Evolutionary conservation across 352 stramenopile species (phyloP), one percentile per base, ranked within the genome.

Genomic region (Phytopythium ostracodes): DNA sequence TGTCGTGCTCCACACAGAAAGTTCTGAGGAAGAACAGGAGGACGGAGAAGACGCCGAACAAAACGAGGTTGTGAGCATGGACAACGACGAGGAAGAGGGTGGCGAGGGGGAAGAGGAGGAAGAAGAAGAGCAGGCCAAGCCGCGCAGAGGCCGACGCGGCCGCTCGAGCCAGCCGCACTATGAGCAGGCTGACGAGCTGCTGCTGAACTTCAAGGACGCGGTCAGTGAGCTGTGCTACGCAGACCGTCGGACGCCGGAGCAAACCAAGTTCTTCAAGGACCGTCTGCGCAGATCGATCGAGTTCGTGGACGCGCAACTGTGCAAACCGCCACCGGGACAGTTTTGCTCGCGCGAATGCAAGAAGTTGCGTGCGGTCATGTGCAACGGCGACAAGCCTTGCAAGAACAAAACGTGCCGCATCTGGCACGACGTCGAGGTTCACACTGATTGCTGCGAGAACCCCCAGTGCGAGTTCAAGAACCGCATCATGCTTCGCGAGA

Each of bases 181-280:
- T 33, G 65, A 79, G 11, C 57, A 76, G 22, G 61, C 69, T 10
- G 81, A 88, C 61, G 73, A 85, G 38, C 59, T 68, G 25, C 60
- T 91, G 53, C 64, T 88, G 38, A 72, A 67, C 11, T 91, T 91
- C 46, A 78, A 88, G 60, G 79, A 91, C 60, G 67, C 76, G 10
- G 84, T 91, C 60, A 77, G 79, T 1, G 76, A 89, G 27, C 65
- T 89, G 67, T 88, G 82, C 65, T 91, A 86, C 51, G 64, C 70
- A 11, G 79, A 88, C 12, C 66, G 74, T 15, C 82, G 82, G 50
- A 78, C 76, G 2, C 64, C 65, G 3, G 66, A 63, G 29, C 72
- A 87, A 60, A 88, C 74, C 27, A 74, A 73, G 62, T 89, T 89
- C 60, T 88, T 91, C 52, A 91, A 91, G 62, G 75, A 87, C 10